Conservation (phyloP, 73 alveolate genomes). For the Paramecium bursaria region DNA sequence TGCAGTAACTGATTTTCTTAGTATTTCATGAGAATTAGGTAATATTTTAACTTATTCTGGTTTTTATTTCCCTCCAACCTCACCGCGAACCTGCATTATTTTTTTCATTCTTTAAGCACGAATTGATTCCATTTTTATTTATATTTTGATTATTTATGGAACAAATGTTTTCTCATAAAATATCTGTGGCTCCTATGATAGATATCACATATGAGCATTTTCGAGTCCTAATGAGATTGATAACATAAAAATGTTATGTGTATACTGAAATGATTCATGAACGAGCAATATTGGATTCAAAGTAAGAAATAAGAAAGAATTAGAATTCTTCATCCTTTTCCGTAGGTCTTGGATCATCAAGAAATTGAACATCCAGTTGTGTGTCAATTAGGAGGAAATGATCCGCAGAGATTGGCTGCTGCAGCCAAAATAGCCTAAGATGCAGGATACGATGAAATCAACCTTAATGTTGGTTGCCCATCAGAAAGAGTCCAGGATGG, state of each 20-base stretch:
- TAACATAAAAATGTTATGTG: conserved; percentile 50
- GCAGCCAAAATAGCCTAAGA: conserved; percentile 86
- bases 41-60: background rate
- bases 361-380: conserved; percentile 88
- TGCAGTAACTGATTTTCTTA: background rate
- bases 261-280: conserved; percentile 62
- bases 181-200: conserved; percentile 77
- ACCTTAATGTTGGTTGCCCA: conserved; percentile 98
- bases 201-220: conserved; percentile 74
- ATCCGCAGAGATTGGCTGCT: conserved; percentile 85
- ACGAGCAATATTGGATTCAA: background rate
- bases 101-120: conserved; percentile 41
- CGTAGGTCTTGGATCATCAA: conserved; percentile 21
- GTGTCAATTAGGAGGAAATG: conserved; percentile 93
- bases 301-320: no score
- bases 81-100: conserved; percentile 41
- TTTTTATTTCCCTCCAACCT: conserved; percentile 21
- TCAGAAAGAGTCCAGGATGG: conserved; percentile 89
- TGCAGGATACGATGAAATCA: conserved; percentile 89
- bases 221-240: conserved; percentile 73
- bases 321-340: conserved; percentile 28
- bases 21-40: conserved; percentile 11
- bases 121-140: conserved; percentile 53
- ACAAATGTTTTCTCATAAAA: conserved; percentile 18
- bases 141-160: no score